Base-by-base conservation (phyloP, 2,329 filamentous ascomycete species). In the Ascochyta viciae-villosae region DNA sequence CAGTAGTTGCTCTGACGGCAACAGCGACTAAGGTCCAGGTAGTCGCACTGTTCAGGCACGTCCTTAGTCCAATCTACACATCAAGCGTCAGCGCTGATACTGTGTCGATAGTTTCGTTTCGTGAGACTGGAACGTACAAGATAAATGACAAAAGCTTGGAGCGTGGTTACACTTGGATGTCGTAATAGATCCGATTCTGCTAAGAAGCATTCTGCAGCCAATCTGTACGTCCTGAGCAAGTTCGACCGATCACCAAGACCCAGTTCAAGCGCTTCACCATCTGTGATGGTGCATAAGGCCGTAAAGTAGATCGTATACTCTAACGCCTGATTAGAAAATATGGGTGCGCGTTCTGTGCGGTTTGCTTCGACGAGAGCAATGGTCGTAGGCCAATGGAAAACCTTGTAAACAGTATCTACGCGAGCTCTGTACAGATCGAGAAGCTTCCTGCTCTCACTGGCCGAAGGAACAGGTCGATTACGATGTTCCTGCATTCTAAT, bases 341-440 rank as follows among this genome's bases (percentile, higher is more conserved):
- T 27, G 26, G 26, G 26, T 27, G 26, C 26, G 26, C 9, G 26
- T 27, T 9, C 26, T 9, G 26, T 27, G 9, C 26, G 26, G 9
- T 27, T 27, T 6, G 26, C 26, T 9, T 6, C 26, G 26, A 27
- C 26, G 26, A 27, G 26, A 27, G 26, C 26, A 27, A 27, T 27
- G 26, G 48, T 16, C 1, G 51, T 45, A n/a, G 60, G 57, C 49
- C 53, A 58, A 39, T 62, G 57, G 6, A 62, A 22, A 12, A 60
- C 31, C 26, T 62, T 62, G 29, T 60, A 60, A 6, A 57, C 52
- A 23, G 29, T 51, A 23, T 62, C 57, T 3, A 62, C 50, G 7
- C 60, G 53, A 16, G 41, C 9, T n/a, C 37, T 42, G 43, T 57
- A 62, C 12, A 62, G 16, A 2, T 37, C 23, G 6, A 62, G 45